A percentile compares a stretch with the other conserved stretches of the same genome.
These are phyloP conservation scores for Entomortierella chlamydospora DNA, from an alignment of 192 early-diverging fungal genomes.

Conservation along the genomic window DNA sequence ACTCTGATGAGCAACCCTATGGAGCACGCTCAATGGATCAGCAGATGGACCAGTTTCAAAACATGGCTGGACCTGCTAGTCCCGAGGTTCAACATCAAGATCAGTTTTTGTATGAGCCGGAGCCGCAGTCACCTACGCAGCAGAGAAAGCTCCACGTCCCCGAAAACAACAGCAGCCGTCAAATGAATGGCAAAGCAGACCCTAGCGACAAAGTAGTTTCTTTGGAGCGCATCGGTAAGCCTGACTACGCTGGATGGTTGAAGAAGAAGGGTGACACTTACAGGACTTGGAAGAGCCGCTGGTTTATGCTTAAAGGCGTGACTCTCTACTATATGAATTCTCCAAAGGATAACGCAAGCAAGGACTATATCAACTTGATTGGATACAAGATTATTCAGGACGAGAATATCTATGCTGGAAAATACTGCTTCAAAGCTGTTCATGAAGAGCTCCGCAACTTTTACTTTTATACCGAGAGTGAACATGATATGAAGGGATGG, in stretches of 20 bases:
- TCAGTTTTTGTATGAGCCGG: background rate
- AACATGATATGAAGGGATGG: constrained; percentile 63
- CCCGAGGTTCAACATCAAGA: constrained; percentile 21
- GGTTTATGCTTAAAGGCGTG: constrained; percentile 70
- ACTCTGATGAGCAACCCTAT: constrained; percentile 15
- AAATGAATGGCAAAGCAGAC: constrained; percentile 27
- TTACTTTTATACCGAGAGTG: constrained; percentile 69
- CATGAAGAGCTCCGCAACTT: constrained; percentile 68
- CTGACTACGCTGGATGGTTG: constrained; percentile 71
- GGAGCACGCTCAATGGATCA: constrained; percentile 18
- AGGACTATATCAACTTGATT: constrained; percentile 67
- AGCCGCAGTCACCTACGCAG: constrained; percentile 12
- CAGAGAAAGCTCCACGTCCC: constrained; percentile 27
- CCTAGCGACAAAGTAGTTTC: constrained; percentile 45
- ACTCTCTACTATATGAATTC: constrained; percentile 72
- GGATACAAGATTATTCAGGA: constrained; percentile 71
- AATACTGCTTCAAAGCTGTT: constrained; percentile 72
- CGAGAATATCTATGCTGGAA: constrained; percentile 67
- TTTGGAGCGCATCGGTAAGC: constrained; percentile 51
- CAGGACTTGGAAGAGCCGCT: constrained; percentile 70
- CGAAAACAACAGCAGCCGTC: constrained; percentile 29
- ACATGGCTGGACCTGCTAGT: background rate
- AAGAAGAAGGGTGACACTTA: constrained; percentile 70
- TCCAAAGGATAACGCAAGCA: constrained; percentile 60
- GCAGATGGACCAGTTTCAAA: background rate